Evolutionary conservation across 306 rosid species (phyloP).

Genomic region (Vicia faba): DNA sequence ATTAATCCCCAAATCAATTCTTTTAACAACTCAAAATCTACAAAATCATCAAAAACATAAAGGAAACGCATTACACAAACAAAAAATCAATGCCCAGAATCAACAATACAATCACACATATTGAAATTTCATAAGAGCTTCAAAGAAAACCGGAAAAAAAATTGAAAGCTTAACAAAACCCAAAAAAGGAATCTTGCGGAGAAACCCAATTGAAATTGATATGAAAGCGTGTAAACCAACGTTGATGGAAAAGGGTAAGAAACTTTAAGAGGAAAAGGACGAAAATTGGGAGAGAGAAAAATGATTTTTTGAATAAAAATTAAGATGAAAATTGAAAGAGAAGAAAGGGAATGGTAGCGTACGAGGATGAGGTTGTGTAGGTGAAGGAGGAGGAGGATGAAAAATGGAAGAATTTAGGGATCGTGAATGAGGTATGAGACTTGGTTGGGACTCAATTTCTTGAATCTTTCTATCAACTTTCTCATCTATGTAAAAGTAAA

Average conservation of each 20-base stretch:
- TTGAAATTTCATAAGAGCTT: constrained; percentile 19
- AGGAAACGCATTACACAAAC: constrained; percentile 4
- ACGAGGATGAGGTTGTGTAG: constrained; percentile 25
- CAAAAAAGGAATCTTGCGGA: constrained; percentile 11
- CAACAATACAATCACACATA: constrained; percentile 1
- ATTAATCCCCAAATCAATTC: constrained; percentile 18
- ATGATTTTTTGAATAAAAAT: neutral
- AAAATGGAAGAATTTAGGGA: constrained; percentile 26
- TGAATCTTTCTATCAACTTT: neutral
- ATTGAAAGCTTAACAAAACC: constrained; percentile 1
- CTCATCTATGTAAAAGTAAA: neutral
- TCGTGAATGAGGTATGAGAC: constrained; percentile 38
- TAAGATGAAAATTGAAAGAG: constrained; percentile 1
- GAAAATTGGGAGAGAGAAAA: constrained; percentile 1
- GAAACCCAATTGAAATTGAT: constrained; percentile 24
- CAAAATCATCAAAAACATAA: constrained; percentile 18
- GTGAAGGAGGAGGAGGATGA: constrained; percentile 12
- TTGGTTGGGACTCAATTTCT: constrained; percentile 37
- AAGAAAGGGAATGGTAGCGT: constrained; percentile 3
- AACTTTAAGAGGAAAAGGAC: constrained; percentile 12
- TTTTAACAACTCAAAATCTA: constrained; percentile 23
- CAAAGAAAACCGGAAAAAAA: constrained; percentile 3
- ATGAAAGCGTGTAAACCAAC: constrained; percentile 3
- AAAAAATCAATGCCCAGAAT: constrained; percentile 17
- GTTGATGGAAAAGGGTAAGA: constrained; percentile 18